phyloP scores from a whole-genome alignment of 1,284 basidiomycete species.

The Agaricales sp. region DNA sequence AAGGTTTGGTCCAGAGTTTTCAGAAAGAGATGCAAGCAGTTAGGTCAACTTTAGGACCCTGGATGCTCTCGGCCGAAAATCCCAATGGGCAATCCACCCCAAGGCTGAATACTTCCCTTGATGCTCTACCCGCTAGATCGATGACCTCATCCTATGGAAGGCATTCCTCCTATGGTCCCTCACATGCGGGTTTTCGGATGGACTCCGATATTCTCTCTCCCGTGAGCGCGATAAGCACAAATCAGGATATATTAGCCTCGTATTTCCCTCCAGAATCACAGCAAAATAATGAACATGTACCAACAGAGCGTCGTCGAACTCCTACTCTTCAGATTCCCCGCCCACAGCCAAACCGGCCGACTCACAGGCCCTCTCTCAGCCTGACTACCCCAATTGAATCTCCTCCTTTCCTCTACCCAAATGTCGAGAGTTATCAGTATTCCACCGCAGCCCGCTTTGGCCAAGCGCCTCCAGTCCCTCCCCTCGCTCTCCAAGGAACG shows the following conservation, averaged over 20 bases:
- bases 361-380: not conserved
- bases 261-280: constrained; percentile 34
- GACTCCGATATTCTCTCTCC: constrained; percentile 12
- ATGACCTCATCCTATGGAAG: constrained; percentile 12
- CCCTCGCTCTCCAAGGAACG: constrained; percentile 47
- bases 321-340: not conserved
- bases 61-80: constrained; percentile 22
- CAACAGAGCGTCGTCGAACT: not conserved
- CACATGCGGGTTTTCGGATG: constrained; percentile 4
- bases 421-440: not conserved
- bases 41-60: constrained; percentile 51
- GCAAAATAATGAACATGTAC: constrained; percentile 1
- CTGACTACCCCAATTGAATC: not conserved
- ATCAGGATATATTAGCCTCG: constrained; percentile 30
- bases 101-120: not conserved
- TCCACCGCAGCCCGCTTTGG: constrained; percentile 8
- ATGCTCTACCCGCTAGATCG: constrained; percentile 3
- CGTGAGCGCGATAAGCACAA: constrained; percentile 7
- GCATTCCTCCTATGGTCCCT: constrained; percentile 6
- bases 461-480: constrained; percentile 33
- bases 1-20: constrained; percentile 35
- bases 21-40: constrained; percentile 40
- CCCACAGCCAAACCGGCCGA: too few relatives aligned
- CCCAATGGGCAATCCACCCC: not conserved
- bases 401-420: not conserved